Conservation (phyloP, 2,329 filamentous ascomycete genomes). For the Fonsecaea erecta region DNA sequence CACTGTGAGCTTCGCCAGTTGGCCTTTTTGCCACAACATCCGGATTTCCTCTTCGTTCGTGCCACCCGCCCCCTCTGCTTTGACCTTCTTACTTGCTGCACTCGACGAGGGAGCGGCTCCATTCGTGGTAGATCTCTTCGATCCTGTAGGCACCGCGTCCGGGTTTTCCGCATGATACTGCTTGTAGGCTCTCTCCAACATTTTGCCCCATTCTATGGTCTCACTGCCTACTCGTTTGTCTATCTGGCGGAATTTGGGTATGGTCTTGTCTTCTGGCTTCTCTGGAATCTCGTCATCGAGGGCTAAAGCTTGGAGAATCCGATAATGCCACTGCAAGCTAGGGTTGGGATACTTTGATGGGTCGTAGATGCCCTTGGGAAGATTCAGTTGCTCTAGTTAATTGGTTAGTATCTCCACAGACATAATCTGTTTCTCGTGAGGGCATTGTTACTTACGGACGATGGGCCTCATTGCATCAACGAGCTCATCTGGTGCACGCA, state of each 20-base stretch:
- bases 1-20: slow-evolving; percentile 55
- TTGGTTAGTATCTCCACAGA: not conserved
- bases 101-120: slow-evolving; percentile 27
- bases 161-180: slow-evolving; percentile 49
- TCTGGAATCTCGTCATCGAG: slow-evolving; percentile 89
- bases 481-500: slow-evolving; percentile 69
- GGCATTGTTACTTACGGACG: slow-evolving; percentile 53
- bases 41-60: slow-evolving; percentile 47
- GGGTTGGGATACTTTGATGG: slow-evolving; percentile 90
- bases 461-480: slow-evolving; percentile 82
- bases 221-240: slow-evolving; percentile 83
- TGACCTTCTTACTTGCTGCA: slow-evolving; percentile 54
- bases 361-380: slow-evolving; percentile 84
- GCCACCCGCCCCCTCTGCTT: slow-evolving; percentile 42
- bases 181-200: slow-evolving; percentile 65
- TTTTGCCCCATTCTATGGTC: slow-evolving; percentile 74
- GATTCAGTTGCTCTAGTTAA: slow-evolving; percentile 70
- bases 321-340: slow-evolving; percentile 95
- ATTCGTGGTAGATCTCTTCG: slow-evolving; percentile 49
- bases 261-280: slow-evolving; percentile 73
- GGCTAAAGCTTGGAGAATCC: slow-evolving; percentile 86
- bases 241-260: slow-evolving; percentile 85
- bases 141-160: slow-evolving; percentile 48
- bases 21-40: slow-evolving; percentile 48
- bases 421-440: not conserved